Evolutionary conservation across 352 stramenopile genomes (phyloP), one percentile per base, ranked within the genome.

Genomic region (Globisporangium abappressorium): DNA sequence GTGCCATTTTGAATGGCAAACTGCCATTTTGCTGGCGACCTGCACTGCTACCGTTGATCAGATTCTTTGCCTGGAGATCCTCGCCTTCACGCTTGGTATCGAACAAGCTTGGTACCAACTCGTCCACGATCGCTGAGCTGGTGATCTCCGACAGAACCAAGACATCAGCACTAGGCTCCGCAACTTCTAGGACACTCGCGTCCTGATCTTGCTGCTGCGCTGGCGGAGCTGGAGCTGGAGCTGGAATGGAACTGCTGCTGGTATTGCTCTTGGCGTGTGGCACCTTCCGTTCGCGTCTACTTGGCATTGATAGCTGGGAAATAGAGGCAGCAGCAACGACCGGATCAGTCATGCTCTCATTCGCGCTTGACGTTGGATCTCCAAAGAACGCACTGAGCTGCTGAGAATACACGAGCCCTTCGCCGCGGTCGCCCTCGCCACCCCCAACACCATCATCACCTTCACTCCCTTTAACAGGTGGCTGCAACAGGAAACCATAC

Each of bases 121-220:
- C 59, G 12, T 78, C 66, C 28, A 76, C 64, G 30, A 78, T 74
- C 47, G 66, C 65, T n/a, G 62, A 28, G 3, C 63, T 72, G 14
- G 57, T 59, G 26, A 72, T 68, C 18, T 66, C 67, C 11, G 59
- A 59, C 18, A 71, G 7, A 5, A 56, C 12, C 12, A 65, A 9
- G n/a, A n/a, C 11, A 9, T 20, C 49, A n/a, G 22, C 3, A 57
- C 22, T 34, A 9, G 49, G 34, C 18, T 34, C 49, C n/a, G 11
- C 22, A 3, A 18, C n/a, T 28, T 4, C 9, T 57, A 57, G 49
- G 49, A 57, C 49, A 57, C 1, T 9, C 9, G 3, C 34, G 49
- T 57, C 49, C 11, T 57, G 49, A 20, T 33, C 15, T 57, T 57
- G 49, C 49, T 57, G 49, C 22, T 8, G 49, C 4, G 49, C n/a